A percentile compares a stretch with the other conserved stretches of the same genome.
These are phyloP conservation scores for Fusarium aywerte DNA, from an alignment of 2,329 filamentous ascomycete genomes.

Conservation along the genomic window DNA sequence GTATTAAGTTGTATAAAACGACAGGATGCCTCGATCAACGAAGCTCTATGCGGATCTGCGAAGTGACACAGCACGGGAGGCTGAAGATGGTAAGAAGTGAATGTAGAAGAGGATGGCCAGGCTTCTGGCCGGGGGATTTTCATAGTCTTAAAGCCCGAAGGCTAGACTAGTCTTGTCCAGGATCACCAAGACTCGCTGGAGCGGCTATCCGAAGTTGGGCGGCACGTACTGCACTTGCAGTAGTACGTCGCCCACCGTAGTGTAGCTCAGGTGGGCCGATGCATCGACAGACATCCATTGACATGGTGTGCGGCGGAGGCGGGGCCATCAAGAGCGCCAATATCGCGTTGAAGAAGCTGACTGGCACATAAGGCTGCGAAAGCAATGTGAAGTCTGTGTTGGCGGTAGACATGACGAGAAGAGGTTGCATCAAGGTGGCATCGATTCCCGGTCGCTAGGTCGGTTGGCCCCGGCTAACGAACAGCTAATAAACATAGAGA, in stretches of 20 bases:
- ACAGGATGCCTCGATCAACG: conserved; percentile 60
- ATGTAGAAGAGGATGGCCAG: conserved; percentile 48
- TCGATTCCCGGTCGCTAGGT: conserved; percentile 36
- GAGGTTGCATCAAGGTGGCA: conserved; percentile 41
- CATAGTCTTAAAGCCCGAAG: conserved; percentile 45
- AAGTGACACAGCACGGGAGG: conserved; percentile 45
- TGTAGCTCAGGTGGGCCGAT: conserved; percentile 41
- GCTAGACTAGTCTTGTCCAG: conserved; percentile 24
- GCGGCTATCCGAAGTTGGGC: conserved; percentile 45
- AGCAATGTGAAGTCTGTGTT: conserved; percentile 36
- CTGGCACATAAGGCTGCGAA: conserved; percentile 40
- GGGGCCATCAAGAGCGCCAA: conserved; percentile 27
- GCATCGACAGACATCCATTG: conserved; percentile 30
- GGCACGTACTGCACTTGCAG: conserved; percentile 45
- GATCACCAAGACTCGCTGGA: conserved; percentile 28
- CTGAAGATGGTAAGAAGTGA: conserved; percentile 51
- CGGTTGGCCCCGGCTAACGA: conserved; percentile 39
- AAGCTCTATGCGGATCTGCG: conserved; percentile 50
- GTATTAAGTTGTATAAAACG: conserved; percentile 47
- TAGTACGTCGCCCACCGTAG: conserved; percentile 37
- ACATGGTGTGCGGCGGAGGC: conserved; percentile 27
- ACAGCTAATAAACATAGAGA: conserved; percentile 22
- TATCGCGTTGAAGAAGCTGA: conserved; percentile 35
- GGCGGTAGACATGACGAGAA: conserved; percentile 34
- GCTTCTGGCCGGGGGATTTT: conserved; percentile 45